These are phyloP conservation scores for Calamus simplicifolius DNA, from an alignment of 176 grass and related monocot species.

Conservation along the genomic window DNA sequence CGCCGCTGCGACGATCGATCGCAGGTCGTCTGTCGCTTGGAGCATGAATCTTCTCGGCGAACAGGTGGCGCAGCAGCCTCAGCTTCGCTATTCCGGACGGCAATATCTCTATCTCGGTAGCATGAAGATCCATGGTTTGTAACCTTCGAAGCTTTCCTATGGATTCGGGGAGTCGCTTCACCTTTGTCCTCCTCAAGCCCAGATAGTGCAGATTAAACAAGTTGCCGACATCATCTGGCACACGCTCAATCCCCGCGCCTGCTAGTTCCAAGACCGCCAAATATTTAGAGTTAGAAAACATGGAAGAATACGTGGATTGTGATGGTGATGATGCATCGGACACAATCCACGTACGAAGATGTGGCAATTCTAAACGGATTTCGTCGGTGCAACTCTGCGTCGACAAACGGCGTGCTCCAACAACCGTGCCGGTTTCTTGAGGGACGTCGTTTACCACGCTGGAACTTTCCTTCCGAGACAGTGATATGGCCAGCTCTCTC, in stretches of 20 bases:
- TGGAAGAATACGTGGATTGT: background rate
- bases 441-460: constrained; percentile 1
- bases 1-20: constrained; percentile 1
- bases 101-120: constrained; percentile 1
- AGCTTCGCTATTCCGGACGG: constrained; percentile 15
- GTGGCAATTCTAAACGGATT: constrained; percentile 1
- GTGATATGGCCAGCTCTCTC: constrained; percentile 28
- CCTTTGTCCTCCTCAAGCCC: constrained; percentile 20
- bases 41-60: constrained; percentile 3
- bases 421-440: background rate
- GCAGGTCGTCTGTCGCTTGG: constrained; percentile 2
- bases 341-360: constrained; percentile 17
- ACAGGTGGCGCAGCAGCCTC: constrained; percentile 19
- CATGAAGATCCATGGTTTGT: constrained; percentile 30
- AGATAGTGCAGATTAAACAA: constrained; percentile 46
- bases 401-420: constrained; percentile 12
- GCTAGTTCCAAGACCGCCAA: constrained; percentile 17
- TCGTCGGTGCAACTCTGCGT: constrained; percentile 10
- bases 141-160: constrained; percentile 27
- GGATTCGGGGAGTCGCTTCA: constrained; percentile 41
- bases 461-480: constrained; percentile 20
- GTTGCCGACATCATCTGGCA: constrained; percentile 24
- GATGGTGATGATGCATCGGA: constrained; percentile 19
- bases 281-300: constrained; percentile 5
- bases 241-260: constrained; percentile 4